Evolutionary conservation across 345 rosid species (phyloP).

Genomic region (Euphorbia pulcherrima): DNA sequence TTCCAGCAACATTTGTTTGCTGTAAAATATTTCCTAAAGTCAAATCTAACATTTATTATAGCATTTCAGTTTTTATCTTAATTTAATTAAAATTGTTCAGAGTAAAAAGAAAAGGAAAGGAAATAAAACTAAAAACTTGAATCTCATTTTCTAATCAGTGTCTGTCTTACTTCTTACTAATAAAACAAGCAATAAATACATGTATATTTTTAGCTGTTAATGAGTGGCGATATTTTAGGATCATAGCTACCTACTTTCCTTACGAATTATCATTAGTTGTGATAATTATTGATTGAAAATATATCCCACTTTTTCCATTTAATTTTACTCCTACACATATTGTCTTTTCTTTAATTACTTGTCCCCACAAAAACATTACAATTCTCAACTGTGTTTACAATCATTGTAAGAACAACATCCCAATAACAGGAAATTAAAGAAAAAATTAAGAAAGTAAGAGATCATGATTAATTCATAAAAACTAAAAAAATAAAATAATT

Average conservation of each 20-base stretch:
- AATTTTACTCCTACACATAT: background rate
- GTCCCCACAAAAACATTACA: conserved; percentile 7
- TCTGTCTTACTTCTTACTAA: background rate
- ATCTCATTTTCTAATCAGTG: background rate
- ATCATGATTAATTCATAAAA: background rate
- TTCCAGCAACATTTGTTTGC: too few relatives aligned
- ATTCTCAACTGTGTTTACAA: background rate
- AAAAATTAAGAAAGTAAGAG: background rate
- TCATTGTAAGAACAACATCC: conserved; percentile 1
- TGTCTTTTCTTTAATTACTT: background rate
- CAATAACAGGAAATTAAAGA: background rate
- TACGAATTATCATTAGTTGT: background rate
- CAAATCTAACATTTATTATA: too few relatives aligned
- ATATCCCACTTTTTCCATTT: background rate
- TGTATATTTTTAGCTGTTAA: background rate
- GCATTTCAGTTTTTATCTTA: background rate
- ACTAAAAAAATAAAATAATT: background rate
- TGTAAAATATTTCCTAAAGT: too few relatives aligned
- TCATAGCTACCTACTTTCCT: background rate
- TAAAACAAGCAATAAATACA: background rate
- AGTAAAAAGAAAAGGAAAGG: background rate
- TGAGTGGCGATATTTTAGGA: background rate
- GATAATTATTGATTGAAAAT: conserved; percentile 11
- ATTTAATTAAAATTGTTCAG: background rate
- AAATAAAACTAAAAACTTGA: background rate